Percentiles rank a stretch among this genome's conserved stretches.
phyloP scores from a whole-genome alignment of 2,329 filamentous ascomycete species.

The Lachnellula subtilissima region DNA sequence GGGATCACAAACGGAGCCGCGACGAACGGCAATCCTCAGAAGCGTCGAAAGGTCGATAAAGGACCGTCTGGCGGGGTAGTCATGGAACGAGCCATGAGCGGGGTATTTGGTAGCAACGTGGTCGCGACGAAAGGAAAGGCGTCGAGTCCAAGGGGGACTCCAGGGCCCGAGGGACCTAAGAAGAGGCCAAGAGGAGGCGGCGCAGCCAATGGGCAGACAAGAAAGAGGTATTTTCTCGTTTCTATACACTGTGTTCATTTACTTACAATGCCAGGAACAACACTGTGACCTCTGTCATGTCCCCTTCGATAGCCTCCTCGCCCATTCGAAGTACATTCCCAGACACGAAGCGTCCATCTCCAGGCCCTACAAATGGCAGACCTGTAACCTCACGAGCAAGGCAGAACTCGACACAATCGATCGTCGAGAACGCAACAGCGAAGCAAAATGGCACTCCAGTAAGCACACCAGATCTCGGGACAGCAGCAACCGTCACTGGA shows the following conservation, averaged over 20 bases:
- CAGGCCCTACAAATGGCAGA: slow-evolving; percentile 52
- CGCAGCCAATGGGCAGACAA: slow-evolving; percentile 62
- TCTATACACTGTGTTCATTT: not conserved
- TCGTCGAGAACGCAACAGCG: slow-evolving; percentile 51
- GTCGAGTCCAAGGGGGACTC: slow-evolving; percentile 65
- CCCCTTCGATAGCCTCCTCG: slow-evolving; percentile 69
- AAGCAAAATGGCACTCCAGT: slow-evolving; percentile 50
- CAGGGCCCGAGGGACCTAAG: slow-evolving; percentile 57
- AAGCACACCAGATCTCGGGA: slow-evolving; percentile 30
- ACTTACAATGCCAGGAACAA: slow-evolving; percentile 36
- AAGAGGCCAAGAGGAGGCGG: slow-evolving; percentile 68
- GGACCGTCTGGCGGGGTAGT: slow-evolving; percentile 43
- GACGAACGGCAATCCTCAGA: slow-evolving; percentile 52
- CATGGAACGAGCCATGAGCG: slow-evolving; percentile 67
- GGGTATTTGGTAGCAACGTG: slow-evolving; percentile 45
- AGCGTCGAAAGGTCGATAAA: slow-evolving; percentile 80
- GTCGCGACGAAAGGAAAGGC: slow-evolving; percentile 51
- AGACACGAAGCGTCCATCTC: slow-evolving; percentile 56
- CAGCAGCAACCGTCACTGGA: slow-evolving; percentile 28
- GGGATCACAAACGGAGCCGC: slow-evolving; percentile 57
- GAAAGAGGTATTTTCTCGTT: slow-evolving; percentile 65
- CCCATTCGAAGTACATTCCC: slow-evolving; percentile 66
- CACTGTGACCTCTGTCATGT: slow-evolving; percentile 49
- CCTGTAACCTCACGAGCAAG: slow-evolving; percentile 67
- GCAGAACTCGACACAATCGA: slow-evolving; percentile 67